These are phyloP conservation scores for Colletotrichum sp. DNA, from an alignment of 2,329 filamentous ascomycete genomes.

Conservation along the genomic window DNA sequence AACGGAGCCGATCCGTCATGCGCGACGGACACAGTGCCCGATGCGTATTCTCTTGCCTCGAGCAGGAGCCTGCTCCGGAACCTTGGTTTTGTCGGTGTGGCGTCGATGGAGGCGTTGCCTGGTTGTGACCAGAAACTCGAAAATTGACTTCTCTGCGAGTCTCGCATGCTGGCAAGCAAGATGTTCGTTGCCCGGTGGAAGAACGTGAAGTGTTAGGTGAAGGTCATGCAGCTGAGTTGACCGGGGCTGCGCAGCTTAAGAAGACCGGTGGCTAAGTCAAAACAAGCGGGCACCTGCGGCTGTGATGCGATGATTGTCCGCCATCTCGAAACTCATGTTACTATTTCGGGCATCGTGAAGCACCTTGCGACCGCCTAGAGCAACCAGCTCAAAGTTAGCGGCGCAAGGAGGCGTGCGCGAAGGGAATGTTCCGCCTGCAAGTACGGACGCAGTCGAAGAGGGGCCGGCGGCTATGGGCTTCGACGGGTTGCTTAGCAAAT, in stretches of 20 bases:
- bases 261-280: background rate
- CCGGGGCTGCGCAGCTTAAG: background rate
- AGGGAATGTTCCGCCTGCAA: background rate
- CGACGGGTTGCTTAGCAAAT: background rate
- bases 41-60: background rate
- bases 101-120: background rate
- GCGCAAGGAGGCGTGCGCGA: background rate
- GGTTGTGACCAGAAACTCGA: background rate
- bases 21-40: slow-evolving; percentile 1
- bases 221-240: background rate
- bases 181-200: background rate
- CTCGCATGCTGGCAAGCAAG: background rate
- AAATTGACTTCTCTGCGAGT: background rate
- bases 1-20: slow-evolving; percentile 20
- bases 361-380: background rate
- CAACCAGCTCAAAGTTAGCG: background rate
- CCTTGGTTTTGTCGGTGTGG: background rate
- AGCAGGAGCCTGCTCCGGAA: background rate
- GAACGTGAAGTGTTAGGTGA: background rate
- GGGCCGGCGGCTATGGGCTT: background rate
- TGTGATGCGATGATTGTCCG: background rate
- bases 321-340: background rate
- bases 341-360: background rate
- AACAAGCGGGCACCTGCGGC: background rate
- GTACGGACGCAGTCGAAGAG: background rate